Conservation (phyloP, 106 monocot species). For the Dendrobium catenatum region DNA sequence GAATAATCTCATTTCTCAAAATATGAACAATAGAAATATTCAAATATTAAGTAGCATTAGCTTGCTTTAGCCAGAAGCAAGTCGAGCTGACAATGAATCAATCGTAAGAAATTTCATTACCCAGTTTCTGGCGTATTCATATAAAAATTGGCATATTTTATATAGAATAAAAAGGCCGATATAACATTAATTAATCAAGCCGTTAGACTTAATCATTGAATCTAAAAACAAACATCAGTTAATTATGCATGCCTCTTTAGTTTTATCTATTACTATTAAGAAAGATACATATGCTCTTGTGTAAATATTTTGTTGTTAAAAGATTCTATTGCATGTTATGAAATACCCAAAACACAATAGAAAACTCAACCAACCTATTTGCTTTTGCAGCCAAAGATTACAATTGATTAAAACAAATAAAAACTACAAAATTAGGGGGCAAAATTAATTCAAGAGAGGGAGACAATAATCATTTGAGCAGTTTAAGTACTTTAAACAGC, state of each 20-base stretch:
- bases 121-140: background rate
- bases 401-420: too few species aligned
- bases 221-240: too few species aligned
- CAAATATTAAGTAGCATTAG: background rate
- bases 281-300: background rate
- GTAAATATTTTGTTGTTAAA: background rate
- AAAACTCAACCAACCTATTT: background rate
- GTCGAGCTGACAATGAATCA: background rate
- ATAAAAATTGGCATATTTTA: background rate
- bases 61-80: background rate
- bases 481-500: background rate
- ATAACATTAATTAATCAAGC: background rate
- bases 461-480: background rate
- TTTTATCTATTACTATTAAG: background rate
- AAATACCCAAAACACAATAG: background rate
- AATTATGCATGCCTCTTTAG: too few species aligned
- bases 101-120: background rate
- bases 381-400: background rate
- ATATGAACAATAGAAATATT: background rate
- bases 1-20: background rate
- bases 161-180: background rate
- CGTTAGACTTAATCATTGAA: background rate
- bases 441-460: background rate
- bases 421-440: background rate
- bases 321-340: background rate